A percentile compares a stretch with the other conserved stretches of the same genome.
These are phyloP conservation scores for Daedaleopsis nitida DNA, from an alignment of 768 basidiomycete species.

Conservation along the genomic window DNA sequence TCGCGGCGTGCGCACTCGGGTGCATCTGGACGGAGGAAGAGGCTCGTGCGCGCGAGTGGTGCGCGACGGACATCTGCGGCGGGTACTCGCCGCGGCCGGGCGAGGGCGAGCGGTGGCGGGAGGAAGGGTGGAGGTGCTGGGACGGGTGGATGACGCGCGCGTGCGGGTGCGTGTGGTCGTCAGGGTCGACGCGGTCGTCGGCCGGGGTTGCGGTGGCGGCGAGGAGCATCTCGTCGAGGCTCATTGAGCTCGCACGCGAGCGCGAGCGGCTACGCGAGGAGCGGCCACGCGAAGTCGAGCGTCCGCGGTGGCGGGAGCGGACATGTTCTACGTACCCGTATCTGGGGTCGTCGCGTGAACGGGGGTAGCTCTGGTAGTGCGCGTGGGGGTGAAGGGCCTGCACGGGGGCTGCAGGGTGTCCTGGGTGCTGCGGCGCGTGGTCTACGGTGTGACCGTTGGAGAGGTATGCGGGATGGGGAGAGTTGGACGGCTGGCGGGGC, in stretches of 20 bases:
- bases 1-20: constrained; percentile 15
- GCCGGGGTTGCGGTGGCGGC: constrained; percentile 40
- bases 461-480: constrained; percentile 22
- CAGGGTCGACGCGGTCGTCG: constrained; percentile 33
- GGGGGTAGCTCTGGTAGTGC: constrained; percentile 16
- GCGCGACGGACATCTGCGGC: constrained; percentile 16
- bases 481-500: constrained; percentile 23
- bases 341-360: constrained; percentile 22
- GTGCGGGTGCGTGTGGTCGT: constrained; percentile 27
- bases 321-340: constrained; percentile 30
- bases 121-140: constrained; percentile 19
- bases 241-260: constrained; percentile 36
- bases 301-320: constrained; percentile 22
- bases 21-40: constrained; percentile 21
- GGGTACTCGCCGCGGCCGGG: constrained; percentile 17
- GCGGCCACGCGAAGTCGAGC: constrained; percentile 33
- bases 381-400: constrained; percentile 31
- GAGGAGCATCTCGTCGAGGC: constrained; percentile 51
- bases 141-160: constrained; percentile 33
- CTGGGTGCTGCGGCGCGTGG: constrained; percentile 19
- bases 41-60: constrained; percentile 21
- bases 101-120: constrained; percentile 27
- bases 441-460: constrained; percentile 20
- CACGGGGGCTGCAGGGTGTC: constrained; percentile 19
- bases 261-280: constrained; percentile 39